Evolutionary conservation across 257 asterid species (phyloP).

Genomic region (Primulina eburnea): DNA sequence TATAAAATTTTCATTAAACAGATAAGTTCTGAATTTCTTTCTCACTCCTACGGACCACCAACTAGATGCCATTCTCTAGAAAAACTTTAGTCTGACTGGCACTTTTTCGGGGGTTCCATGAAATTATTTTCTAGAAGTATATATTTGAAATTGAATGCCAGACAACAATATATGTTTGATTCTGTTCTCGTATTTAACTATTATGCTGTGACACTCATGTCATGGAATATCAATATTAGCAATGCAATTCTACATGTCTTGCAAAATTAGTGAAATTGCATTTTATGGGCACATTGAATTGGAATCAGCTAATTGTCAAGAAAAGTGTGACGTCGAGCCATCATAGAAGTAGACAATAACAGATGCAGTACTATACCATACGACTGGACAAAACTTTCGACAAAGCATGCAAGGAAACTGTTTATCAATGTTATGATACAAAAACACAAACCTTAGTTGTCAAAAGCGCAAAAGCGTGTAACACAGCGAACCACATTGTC

Average conservation of each 20-base stretch:
- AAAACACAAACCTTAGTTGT: background rate
- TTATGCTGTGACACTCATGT: background rate
- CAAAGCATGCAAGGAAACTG: background rate
- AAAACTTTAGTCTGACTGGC: background rate
- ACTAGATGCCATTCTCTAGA: background rate
- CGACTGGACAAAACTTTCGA: background rate
- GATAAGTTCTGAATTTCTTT: background rate
- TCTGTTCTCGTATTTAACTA: too few relatives aligned
- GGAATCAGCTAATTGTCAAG: conserved; percentile 14
- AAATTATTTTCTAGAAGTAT: background rate
- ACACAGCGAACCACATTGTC: too few relatives aligned
- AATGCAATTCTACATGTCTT: conserved; percentile 22
- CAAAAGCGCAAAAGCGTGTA: too few relatives aligned
- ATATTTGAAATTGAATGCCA: background rate
- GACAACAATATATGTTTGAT: too few relatives aligned
- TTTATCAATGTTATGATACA: background rate
- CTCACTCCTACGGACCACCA: background rate
- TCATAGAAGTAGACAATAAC: conserved; percentile 3
- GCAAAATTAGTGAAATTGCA: conserved; percentile 38
- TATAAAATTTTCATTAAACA: background rate
- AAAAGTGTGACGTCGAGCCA: background rate
- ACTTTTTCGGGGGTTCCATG: background rate
- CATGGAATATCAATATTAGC: background rate
- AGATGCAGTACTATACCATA: background rate
- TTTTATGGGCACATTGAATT: conserved; percentile 14